Conservation (phyloP, 805 yeast genomes). For the Wickerhamiella kazuoi region DNA sequence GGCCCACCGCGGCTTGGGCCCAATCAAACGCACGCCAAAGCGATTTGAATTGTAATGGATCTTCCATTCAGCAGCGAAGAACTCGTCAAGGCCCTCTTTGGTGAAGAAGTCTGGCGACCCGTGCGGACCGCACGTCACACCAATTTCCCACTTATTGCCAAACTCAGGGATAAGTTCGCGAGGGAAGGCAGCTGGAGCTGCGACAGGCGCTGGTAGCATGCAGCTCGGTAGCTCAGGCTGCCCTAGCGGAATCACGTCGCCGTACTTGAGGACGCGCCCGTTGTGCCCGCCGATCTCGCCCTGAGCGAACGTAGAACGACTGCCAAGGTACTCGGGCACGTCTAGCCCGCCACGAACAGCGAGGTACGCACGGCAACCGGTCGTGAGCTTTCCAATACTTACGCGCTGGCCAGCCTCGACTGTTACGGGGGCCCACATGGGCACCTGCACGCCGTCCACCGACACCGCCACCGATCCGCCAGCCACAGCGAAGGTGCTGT, state of each 20-base stretch:
- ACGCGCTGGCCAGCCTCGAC: conserved; percentile 62
- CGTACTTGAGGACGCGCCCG: conserved; percentile 79
- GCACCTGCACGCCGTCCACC: conserved; percentile 38
- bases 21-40: conserved; percentile 85
- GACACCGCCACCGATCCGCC: conserved; percentile 67
- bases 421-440: conserved; percentile 56
- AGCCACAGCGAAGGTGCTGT: conserved; percentile 59
- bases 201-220: conserved; percentile 53
- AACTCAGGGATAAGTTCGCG: conserved; percentile 36
- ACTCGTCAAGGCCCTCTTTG: conserved; percentile 52
- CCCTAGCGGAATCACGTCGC: conserved; percentile 80
- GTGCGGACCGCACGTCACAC: conserved; percentile 94
- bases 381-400: conserved; percentile 57
- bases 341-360: conserved; percentile 89
- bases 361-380: conserved; percentile 80
- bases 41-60: conserved; percentile 94
- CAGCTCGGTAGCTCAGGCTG: conserved; percentile 54
- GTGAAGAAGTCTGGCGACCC: conserved; percentile 93
- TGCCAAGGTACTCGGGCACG: conserved; percentile 83
- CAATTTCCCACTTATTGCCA: conserved; percentile 57
- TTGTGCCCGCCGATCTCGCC: conserved; percentile 86
- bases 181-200: conserved; percentile 46
- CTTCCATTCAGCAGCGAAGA: conserved; percentile 71
- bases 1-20: conserved; percentile 96
- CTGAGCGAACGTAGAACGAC: conserved; percentile 90